Conservation (phyloP, 192 early-diverging fungal species). For the Lobulomyces angularis region DNA sequence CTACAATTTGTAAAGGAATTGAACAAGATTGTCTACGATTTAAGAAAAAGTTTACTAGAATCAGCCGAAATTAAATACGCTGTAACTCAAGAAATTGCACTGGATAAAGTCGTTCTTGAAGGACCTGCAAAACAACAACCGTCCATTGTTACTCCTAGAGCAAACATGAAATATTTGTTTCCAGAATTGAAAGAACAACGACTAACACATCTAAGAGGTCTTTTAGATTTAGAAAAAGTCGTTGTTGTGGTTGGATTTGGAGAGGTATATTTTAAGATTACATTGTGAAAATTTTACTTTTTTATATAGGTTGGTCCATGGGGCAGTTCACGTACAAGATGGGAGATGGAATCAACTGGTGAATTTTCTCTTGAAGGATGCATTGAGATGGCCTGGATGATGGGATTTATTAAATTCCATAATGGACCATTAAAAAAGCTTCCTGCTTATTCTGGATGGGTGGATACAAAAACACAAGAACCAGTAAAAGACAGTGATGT, state of each 20-base stretch:
- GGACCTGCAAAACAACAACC: conserved; percentile 50
- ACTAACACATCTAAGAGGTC: conserved; percentile 50
- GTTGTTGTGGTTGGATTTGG: conserved; percentile 87
- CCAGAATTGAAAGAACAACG: conserved; percentile 52
- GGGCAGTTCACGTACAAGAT: conserved; percentile 82
- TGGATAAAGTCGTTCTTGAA: conserved; percentile 66
- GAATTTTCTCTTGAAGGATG: conserved; percentile 81
- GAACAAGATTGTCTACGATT: conserved; percentile 58
- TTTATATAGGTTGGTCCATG: conserved; percentile 87
- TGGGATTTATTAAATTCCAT: conserved; percentile 85
- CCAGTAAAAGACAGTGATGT: conserved; percentile 76
- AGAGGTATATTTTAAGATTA: too few relatives aligned
- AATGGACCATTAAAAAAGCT: conserved; percentile 68
- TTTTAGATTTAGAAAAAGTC: conserved; percentile 84
- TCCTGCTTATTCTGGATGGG: conserved; percentile 77
- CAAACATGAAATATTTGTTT: conserved; percentile 78
- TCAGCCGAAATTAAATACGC: conserved; percentile 78
- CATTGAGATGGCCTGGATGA: conserved; percentile 96
- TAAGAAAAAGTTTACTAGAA: conserved; percentile 69
- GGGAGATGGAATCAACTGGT: conserved; percentile 90
- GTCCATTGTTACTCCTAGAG: conserved; percentile 61
- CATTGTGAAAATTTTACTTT: too few relatives aligned
- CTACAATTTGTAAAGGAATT: conserved; percentile 76
- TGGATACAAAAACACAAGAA: conserved; percentile 71
- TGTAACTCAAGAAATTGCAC: conserved; percentile 57